Conservation (phyloP, 257 asterid species). For the Ocimum tenuiflorum region DNA sequence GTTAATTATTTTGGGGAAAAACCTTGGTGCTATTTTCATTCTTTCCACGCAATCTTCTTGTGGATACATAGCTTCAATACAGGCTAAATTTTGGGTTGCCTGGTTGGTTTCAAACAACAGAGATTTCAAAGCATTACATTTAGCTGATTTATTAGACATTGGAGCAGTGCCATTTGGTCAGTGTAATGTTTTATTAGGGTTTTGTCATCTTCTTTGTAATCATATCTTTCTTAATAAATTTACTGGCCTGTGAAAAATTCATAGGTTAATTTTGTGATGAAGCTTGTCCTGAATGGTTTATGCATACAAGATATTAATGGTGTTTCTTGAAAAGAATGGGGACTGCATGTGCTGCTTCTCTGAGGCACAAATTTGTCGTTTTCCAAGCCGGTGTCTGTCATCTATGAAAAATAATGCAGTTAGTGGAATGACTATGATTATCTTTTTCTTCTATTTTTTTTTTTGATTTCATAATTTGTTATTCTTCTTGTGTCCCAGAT, state of each 20-base stretch:
- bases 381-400: constrained; percentile 1
- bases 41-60: constrained; percentile 2
- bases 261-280: too few species aligned
- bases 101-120: background rate
- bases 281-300: background rate
- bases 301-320: background rate
- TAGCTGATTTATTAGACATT: background rate
- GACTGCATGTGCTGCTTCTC: background rate
- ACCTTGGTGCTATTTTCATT: background rate
- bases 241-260: background rate
- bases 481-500: constrained; percentile 37
- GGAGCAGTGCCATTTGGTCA: background rate
- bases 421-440: background rate
- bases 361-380: background rate
- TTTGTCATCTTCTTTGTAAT: background rate
- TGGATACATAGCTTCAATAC: background rate
- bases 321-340: background rate
- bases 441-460: background rate
- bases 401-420: background rate
- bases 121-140: background rate
- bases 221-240: background rate
- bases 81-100: background rate
- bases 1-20: background rate
- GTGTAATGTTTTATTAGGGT: too few species aligned
- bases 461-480: constrained; percentile 14